These are phyloP conservation scores for Pseudozyma tsukubaensis DNA, from an alignment of 1,284 basidiomycete genomes.

Conservation along the genomic window DNA sequence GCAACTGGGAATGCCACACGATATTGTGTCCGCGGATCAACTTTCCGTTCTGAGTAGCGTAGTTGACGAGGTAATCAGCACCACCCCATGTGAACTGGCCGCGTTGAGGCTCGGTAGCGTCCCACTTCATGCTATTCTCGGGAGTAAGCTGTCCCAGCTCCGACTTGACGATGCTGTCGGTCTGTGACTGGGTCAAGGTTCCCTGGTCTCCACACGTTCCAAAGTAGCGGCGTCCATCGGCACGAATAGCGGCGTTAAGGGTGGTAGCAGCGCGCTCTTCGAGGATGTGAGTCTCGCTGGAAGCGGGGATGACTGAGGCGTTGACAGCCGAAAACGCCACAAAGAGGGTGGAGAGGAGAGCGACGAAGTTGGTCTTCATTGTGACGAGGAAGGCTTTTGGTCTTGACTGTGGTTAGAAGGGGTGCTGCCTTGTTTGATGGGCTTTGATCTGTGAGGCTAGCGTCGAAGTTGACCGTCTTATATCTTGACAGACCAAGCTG, in stretches of 20 bases:
- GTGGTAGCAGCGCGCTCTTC: constrained; percentile 7
- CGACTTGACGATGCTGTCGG: constrained; percentile 15
- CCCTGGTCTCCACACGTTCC: constrained; percentile 15
- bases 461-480: too few species aligned
- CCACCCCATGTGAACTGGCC: constrained; percentile 16
- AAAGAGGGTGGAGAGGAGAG: constrained; percentile 14
- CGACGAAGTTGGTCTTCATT: constrained; percentile 34
- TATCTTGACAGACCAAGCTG: too few species aligned
- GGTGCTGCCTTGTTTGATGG: background rate
- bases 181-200: constrained; percentile 3
- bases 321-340: constrained; percentile 6
- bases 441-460: too few species aligned
- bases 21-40: constrained; percentile 27
- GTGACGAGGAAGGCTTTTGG: background rate
- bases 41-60: constrained; percentile 20
- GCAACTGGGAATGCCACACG: constrained; percentile 29
- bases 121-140: constrained; percentile 38
- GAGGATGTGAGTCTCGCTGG: constrained; percentile 3
- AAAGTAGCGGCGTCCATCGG: constrained; percentile 11
- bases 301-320: constrained; percentile 18
- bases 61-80: constrained; percentile 28
- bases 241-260: constrained; percentile 13
- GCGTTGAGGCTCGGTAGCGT: constrained; percentile 16
- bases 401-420: background rate
- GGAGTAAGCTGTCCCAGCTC: constrained; percentile 21